Evolutionary conservation across 768 basidiomycete species (phyloP), one percentile per base, ranked within the genome.

Genomic region (Daedaleopsis sinensis): DNA sequence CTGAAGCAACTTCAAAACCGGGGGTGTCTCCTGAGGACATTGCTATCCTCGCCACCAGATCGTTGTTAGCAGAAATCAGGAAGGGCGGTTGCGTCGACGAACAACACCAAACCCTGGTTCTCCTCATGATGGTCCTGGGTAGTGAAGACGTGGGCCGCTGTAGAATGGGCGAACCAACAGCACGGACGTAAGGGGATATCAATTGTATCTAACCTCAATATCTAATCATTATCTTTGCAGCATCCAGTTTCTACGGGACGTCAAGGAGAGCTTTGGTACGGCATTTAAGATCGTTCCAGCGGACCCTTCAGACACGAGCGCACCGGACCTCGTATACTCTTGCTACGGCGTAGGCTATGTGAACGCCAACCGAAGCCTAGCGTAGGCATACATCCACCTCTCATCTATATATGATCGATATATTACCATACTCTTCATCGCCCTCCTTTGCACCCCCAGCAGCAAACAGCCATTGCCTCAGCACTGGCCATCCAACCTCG

Each of bases 131-230:
- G 93, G 89, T 91, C 3, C 79, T 98, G n/a, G 97, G 97, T 10
- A 96, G 93, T 62, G 97, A 98, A 71, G 97, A 99, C 71, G 94
- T 98, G 0, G 93, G 94, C 0, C 85, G 91, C 62, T 94, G 92
- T 77, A 80, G 85, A 59, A 90, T 98, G 86, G 86, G 90, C 5
- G 88, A 90, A 67, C 87, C 94, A 18, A 94, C 92, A 12, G 75
- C 84, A 16, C 83, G 91, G 73, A 93, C 92, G 92, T 83, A 36
- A 48, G 69, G 55, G 13, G 21, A 37, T 19, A 16, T 9, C 46
- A 47, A 6, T 15, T 16, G 21, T 37, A 44, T 47, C 43, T n/a
- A 35, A 43, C 44, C 57, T 7, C 38, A n/a, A 12, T 9, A 1
- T 3, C 21, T 35, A 36, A 10, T 19, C 43, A 18, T 36, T 6